Evolutionary conservation across 805 yeast species (phyloP), one percentile per base, ranked within the genome.

Genomic region (Candida endomychidarum): DNA sequence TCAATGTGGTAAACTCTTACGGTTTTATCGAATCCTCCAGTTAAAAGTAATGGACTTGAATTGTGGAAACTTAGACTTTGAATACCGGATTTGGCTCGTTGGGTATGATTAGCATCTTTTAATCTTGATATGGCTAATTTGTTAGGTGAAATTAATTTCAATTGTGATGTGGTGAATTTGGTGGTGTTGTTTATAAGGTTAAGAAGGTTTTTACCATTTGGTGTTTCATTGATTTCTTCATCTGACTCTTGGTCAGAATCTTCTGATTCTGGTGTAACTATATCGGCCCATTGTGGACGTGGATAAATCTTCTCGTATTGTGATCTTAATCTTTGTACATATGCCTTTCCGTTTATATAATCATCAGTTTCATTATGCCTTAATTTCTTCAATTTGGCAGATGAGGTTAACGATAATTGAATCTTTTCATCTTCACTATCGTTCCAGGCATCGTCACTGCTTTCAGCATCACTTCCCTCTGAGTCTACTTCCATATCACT

Each of bases 11-110:
- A 93, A 10, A 93, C 71, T 50, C 99, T 74, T 40, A 93, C 59
- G 0, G 96, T 84, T 50, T 86, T 75, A 60, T 93, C 99, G 58
- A 83, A 90, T 16, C 99, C 99, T 41, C 93, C 95, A 0, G 96
- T 86, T 38, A 93, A 65, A 33, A 91, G 66, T 21, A 93, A 67
- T 28, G 99, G 96, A 51, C 82, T 87, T 6, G 74, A 67, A 8
- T 86, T 86, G 60, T 93, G 99, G 75, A 93, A 93, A 4, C 85
- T 73, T 27, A 93, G 55, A 0, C 91, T 68, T 63, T 88, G 97
- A n/a, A 93, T 77, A 0, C 89, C 96, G 0, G 96, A 75, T 47
- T 73, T 77, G 3, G 96, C 78, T 4, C 78, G 65, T 43, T 78
- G 80, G 33, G 78, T 74, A 37, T 74, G 70, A 55, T 89, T 91